Base-by-base conservation (phyloP, 805 yeast species). In the Helenozyma baotianmanensis region DNA sequence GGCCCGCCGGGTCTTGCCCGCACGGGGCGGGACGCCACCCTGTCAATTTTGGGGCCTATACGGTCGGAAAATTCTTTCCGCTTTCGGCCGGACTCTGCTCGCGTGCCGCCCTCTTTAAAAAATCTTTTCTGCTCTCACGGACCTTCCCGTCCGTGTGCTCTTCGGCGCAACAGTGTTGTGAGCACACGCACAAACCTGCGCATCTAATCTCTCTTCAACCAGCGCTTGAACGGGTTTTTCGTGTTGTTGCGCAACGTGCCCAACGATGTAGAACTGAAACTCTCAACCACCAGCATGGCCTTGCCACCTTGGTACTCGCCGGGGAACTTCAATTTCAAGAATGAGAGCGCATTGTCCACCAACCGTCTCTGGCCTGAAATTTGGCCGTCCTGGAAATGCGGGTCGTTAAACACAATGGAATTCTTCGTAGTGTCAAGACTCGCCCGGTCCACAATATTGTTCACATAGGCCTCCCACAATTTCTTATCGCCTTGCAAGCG, bases 161-260 rank as follows among this genome's bases (percentile, higher is more conserved):
- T n/a, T n/a, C n/a, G n/a, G n/a, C n/a, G n/a, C n/a, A n/a, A n/a
- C n/a, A n/a, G n/a, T n/a, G n/a, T n/a, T n/a, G n/a, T n/a, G n/a
- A n/a, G n/a, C n/a, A n/a, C n/a, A n/a, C n/a, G n/a, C n/a, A n/a
- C n/a, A n/a, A n/a, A n/a, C n/a, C n/a, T n/a, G n/a, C n/a, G n/a
- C n/a, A n/a, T n/a, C 17, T 35, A 39, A 12, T 39, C 48, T 13
- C 38, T 54, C 33, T 54, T 51, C 28, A 63, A 52, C 71, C 71
- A 65, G 43, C 57, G 54, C 47, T 58, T 64, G 40, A 66, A 62
- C 17, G 67, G 65, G 38, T 62, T 65, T 42, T 59, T 64, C 18
- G 56, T 38, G 27, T 42, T 38, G 9, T 48, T 29, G 29, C 52
- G 50, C 30, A 51, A 29, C 14, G 47, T 42, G 30, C 50, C 47